Conservation (phyloP, 306 rosid genomes). For the Quercus berberidifolia region DNA sequence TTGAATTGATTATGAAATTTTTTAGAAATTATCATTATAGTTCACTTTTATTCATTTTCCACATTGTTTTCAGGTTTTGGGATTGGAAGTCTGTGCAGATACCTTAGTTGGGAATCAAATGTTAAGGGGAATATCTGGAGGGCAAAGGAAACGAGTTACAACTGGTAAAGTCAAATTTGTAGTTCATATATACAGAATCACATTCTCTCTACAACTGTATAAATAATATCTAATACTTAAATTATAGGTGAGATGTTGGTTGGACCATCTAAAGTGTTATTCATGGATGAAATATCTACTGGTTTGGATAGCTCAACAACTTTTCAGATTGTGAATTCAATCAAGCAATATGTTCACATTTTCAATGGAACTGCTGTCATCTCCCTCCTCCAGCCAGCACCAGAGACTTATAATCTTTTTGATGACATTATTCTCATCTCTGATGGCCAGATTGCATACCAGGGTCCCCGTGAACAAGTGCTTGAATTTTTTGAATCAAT, state of each 20-base stretch:
- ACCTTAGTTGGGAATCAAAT: slow-evolving; percentile 73
- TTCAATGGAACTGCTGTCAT: slow-evolving; percentile 46
- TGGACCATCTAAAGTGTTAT: slow-evolving; percentile 49
- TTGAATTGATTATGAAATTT: not conserved
- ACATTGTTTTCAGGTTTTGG: slow-evolving; percentile 52
- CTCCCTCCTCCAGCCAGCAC: slow-evolving; percentile 58
- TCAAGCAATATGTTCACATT: slow-evolving; percentile 40
- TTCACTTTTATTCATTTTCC: not conserved
- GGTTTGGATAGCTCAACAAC: slow-evolving; percentile 63
- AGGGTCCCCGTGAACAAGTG: slow-evolving; percentile 50
- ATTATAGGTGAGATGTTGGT: slow-evolving; percentile 56
- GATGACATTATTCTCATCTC: slow-evolving; percentile 57
- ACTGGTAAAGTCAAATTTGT: slow-evolving; percentile 30
- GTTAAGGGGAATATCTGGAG: slow-evolving; percentile 89
- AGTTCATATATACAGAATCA: too few relatives aligned
- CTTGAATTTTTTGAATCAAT: slow-evolving; percentile 42
- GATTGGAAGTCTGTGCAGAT: slow-evolving; percentile 81
- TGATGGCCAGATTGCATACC: slow-evolving; percentile 53
- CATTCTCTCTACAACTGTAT: not conserved
- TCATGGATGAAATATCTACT: slow-evolving; percentile 66
- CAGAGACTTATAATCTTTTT: slow-evolving; percentile 51
- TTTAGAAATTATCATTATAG: not conserved
- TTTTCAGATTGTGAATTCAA: slow-evolving; percentile 49
- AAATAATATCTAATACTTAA: not conserved
- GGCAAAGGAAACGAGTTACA: slow-evolving; percentile 81